Base-by-base conservation (phyloP, 352 stramenopile species). In the Phytophthora pluvialis region DNA sequence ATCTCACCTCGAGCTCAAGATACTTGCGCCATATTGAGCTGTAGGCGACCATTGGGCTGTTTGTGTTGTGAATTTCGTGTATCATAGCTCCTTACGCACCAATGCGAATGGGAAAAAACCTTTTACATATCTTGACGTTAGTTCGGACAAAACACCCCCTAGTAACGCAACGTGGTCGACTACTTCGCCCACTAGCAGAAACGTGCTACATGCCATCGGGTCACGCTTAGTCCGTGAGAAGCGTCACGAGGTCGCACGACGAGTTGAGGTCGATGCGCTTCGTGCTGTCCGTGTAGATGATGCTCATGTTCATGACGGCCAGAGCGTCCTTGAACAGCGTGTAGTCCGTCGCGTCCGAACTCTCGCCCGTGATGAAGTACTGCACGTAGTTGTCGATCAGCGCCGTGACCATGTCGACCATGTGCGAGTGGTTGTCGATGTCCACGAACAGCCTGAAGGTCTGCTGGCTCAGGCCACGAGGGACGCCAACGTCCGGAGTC, bases 351-450 rank as follows among this genome's bases (percentile, higher is more conserved):
- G 75, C 75, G 50, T 79, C 72, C 11, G 44, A 42, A 57, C 70
- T 69, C 56, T 86, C 75, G 18, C 79, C 78, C 1, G 73, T 78
- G 63, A 88, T 80, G 58, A 71, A 83, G 46, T 86, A 87, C 46
- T 89, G 76, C 35, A 77, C 66, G 16, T 73, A 70, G n/a, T 50
- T 68, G 15, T 63, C 46, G 3, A 79, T 54, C 11, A 91, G 50
- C 4, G 71, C 66, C 8, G 50, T 63, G 49, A 88, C 55, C 78
- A 89, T 89, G 18, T 77, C 39, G 29, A 71, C 38, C 65, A 91
- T 71, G 25, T 72, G 36, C 8, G 58, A 43, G 49, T 32, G 50
- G 42, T 62, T 64, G 21, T 54, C 52, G 31, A 51, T 63, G 11
- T 67, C 54, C 39, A 77, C 70, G 38, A 66, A 70, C 21, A 77